Evolutionary conservation across 768 basidiomycete genomes (phyloP), one percentile per base, ranked within the genome.

Genomic region (Collybiopsis luxurians): DNA sequence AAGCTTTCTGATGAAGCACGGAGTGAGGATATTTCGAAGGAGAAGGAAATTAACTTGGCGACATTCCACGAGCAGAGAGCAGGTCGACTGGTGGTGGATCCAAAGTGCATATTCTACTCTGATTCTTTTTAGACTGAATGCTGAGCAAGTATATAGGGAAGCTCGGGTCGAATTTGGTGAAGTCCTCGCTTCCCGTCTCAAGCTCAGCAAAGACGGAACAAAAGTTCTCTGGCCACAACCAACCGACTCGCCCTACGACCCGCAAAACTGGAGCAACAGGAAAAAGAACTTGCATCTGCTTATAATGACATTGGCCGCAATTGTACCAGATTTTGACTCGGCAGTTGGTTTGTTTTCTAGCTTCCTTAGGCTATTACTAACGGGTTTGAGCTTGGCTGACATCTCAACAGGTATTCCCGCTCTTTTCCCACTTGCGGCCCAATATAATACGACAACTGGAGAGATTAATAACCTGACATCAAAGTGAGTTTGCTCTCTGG

Each of bases 201-300:
- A 85, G 67, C 70, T 81, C 2, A 77, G 81, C 1, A 56, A 58
- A 17, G 79, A 82, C 45, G 82, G 83, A 1, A 77, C 72, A 28
- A 81, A 77, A 55, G 76, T 85, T 19, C 72, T 86, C 1, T 85
- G 83, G 81, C 84, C 84, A 10, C 84, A 85, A 66, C 84, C 84
- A 1, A 74, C 71, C 3, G 71, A 73, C 55, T 67, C 68, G 3
- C 67, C 69, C 0, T 61, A 61, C 17, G 63, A 66, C 47, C 65
- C 67, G 0, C 70, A 83, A 69, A 73, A 75, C 50, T 85, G 83
- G 83, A 71, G 74, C 19, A 71, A 74, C 45, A 60, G 70, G 31
- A 71, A 72, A 39, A 85, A 84, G 65, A 74, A 71, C 50, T 57
- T 80, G 3, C 72, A 82, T 61, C 70, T 86, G 12, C 60, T 79